Percentiles rank a stretch among this genome's conserved stretches.
Evolutionary conservation across 2,329 filamentous ascomycete species (phyloP).

Genomic region (Alternaria novae-zelandiae): DNA sequence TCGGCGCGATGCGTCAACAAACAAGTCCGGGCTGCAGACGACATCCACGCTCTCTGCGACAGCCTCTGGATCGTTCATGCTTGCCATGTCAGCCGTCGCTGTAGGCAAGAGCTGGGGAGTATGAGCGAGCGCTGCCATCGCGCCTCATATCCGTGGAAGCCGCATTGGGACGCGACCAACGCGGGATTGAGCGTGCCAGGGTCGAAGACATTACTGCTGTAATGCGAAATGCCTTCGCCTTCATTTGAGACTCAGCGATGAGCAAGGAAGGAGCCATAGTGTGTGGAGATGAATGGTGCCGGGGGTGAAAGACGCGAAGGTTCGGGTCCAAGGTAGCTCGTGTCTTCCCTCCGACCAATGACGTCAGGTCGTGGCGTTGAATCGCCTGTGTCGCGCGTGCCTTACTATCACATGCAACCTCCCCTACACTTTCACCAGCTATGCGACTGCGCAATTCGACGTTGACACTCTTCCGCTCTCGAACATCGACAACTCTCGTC

Average conservation of each 20-base stretch:
- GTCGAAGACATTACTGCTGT: not conserved
- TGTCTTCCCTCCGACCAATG: not conserved
- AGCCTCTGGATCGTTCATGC: not conserved
- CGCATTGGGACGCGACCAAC: not conserved
- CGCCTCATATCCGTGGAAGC: not conserved
- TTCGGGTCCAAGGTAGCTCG: not conserved
- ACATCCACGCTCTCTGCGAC: not conserved
- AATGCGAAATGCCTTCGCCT: too few species aligned
- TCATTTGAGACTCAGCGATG: not conserved
- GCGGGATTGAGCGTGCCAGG: not conserved
- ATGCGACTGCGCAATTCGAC: not conserved
- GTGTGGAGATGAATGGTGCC: not conserved
- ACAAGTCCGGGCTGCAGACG: not conserved
- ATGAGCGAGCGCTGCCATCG: not conserved
- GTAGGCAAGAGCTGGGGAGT: accelerated
- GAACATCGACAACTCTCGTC: accelerated
- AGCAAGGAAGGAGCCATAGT: not conserved
- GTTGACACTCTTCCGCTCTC: not conserved
- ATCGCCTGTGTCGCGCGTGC: not conserved
- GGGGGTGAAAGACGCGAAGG: not conserved
- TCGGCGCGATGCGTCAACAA: not conserved
- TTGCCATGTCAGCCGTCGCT: not conserved
- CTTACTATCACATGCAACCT: not conserved
- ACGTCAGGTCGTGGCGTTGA: not conserved
- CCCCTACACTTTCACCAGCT: not conserved